Evolutionary conservation across 257 asterid species (phyloP).

Genomic region (Lantana camara): DNA sequence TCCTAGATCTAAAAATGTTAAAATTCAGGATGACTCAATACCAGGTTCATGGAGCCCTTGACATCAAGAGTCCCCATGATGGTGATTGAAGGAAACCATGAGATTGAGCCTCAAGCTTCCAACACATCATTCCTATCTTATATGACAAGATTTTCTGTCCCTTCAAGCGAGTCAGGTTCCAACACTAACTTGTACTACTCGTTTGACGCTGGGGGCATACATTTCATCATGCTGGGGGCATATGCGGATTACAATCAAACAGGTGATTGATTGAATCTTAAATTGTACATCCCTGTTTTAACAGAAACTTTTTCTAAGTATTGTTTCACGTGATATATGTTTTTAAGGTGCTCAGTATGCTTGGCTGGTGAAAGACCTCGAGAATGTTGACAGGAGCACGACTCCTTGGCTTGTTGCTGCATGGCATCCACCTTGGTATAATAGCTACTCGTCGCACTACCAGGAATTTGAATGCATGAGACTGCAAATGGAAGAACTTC

Average conservation of each 20-base stretch:
- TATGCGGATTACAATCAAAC: slow-evolving; percentile 71
- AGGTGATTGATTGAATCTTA: slow-evolving; percentile 42
- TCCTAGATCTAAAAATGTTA: neutral
- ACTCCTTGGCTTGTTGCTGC: slow-evolving; percentile 87
- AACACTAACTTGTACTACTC: slow-evolving; percentile 71
- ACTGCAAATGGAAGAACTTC: slow-evolving; percentile 72
- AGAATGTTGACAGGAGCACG: slow-evolving; percentile 46
- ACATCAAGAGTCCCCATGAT: slow-evolving; percentile 79
- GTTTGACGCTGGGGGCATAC: slow-evolving; percentile 80
- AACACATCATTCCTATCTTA: slow-evolving; percentile 61
- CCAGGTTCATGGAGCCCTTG: slow-evolving; percentile 87
- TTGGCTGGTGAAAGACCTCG: slow-evolving; percentile 75
- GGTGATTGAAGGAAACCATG: slow-evolving; percentile 95
- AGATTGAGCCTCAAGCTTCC: slow-evolving; percentile 76
- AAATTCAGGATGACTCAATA: neutral
- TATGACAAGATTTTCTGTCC: slow-evolving; percentile 66
- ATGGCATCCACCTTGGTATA: slow-evolving; percentile 96
- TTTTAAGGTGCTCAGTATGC: slow-evolving; percentile 66
- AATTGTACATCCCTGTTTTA: neutral
- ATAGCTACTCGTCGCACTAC: slow-evolving; percentile 83
- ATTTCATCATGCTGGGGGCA: slow-evolving; percentile 84
- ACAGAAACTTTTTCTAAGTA: neutral
- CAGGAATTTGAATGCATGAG: slow-evolving; percentile 96
- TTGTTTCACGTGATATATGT: neutral
- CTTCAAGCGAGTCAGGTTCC: slow-evolving; percentile 79